These are phyloP conservation scores for Gaertneriomyces semiglobifer DNA, from an alignment of 192 early-diverging fungal species.

Conservation along the genomic window DNA sequence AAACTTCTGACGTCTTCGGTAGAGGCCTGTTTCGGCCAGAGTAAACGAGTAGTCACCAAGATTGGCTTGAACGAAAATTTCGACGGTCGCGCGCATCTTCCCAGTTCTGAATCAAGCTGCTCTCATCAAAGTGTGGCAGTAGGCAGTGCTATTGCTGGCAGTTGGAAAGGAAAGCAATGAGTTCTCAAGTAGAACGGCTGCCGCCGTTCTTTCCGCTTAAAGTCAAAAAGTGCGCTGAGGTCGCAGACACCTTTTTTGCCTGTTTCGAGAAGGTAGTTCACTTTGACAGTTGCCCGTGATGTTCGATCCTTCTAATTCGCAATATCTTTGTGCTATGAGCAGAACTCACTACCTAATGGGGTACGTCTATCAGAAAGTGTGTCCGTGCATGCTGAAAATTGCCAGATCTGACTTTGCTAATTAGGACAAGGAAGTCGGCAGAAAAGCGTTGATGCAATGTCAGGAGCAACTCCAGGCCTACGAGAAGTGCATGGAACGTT, in stretches of 20 bases:
- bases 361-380: neutral
- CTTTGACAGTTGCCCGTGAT: neutral
- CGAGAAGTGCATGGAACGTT: constrained; percentile 49
- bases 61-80: no score
- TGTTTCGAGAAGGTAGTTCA: constrained; percentile 42
- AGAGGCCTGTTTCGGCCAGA: no score
- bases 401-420: neutral
- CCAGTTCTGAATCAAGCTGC: no score
- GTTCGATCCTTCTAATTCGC: neutral
- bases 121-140: no score
- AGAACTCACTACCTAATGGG: constrained; percentile 42
- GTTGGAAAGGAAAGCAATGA: neutral
- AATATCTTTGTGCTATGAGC: neutral
- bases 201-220: constrained; percentile 55
- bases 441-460: constrained; percentile 42
- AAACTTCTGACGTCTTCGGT: no score
- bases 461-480: constrained; percentile 36
- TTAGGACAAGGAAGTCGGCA: constrained; percentile 40
- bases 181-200: constrained; percentile 19
- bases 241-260: constrained; percentile 47
- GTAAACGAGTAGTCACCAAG: no score
- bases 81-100: no score
- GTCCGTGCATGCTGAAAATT: neutral
- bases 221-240: constrained; percentile 41
- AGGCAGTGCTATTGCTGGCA: no score